Base-by-base conservation (phyloP, 371 early-diverging fungal genomes). In the Capniomyces stellatus region DNA sequence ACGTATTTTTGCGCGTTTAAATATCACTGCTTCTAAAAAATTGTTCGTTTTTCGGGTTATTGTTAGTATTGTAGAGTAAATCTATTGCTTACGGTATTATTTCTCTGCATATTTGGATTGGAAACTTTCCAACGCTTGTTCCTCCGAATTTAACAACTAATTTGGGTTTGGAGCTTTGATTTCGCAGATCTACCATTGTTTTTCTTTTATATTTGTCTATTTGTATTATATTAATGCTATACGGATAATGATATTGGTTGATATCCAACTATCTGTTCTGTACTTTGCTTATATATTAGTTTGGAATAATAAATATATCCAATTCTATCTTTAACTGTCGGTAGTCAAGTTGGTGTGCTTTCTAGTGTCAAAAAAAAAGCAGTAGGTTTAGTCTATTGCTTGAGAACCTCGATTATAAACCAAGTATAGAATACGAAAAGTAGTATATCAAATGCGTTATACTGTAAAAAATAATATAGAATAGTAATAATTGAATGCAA, bases 131-230 rank as follows among this genome's bases (percentile, higher is more conserved):
- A 35, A 89, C 75, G 60, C 85, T 84, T 39, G 89, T 89, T 29
- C 89, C 87, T 49, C 89, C 89, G 70, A 84, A 89, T 71, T 89
- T 89, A 62, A 83, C 81, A 28, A 87, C 85, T 29, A 82, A 60
- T 31, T 54, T 54, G 35, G 68, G 68, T 42, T 58, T 68, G 43
- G 51, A 29, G 13, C 47, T 18, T 1, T 56, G 56, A 41, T 67
- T 67, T 41, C 41, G 2, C 10, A 19, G 8, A 6, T 35, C 29
- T 19, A 39, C 40, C 51, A 51, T 51, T 12, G 2, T 51, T 29
- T 10, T 40, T n/a, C 40, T 40, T 12, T 40, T 40, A 13, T 40
- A 13, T 13, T 40, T 13, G 12, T 40, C n/a, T 40, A 40, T 13
- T n/a, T 40, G 40, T 12, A 12, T 40, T 40, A 13, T 12, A 40